These are phyloP conservation scores for Hypericum perforatum DNA, from an alignment of 345 rosid species.

Conservation along the genomic window DNA sequence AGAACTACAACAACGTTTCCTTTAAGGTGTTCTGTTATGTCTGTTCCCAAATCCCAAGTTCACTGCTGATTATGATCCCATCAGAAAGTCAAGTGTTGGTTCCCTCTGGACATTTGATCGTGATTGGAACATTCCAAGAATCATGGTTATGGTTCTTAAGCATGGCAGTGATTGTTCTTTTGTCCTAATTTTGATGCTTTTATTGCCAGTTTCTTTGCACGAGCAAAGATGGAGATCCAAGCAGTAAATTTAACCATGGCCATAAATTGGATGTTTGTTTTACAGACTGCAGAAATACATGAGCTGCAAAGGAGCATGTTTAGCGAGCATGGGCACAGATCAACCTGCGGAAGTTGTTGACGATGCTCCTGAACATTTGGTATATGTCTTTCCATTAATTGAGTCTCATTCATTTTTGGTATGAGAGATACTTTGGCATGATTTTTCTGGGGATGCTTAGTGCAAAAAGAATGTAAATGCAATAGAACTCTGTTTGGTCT, in stretches of 20 bases:
- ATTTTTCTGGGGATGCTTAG: no score
- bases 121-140: not conserved
- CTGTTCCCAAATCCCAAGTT: not conserved
- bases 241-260: no score
- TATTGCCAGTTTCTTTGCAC: no score
- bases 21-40: no score
- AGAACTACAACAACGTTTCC: no score
- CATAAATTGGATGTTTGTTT: constrained; percentile 2
- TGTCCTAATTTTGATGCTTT: no score
- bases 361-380: constrained; percentile 84
- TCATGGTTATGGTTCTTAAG: no score
- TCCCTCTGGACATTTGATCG: not conserved
- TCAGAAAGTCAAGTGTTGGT: not conserved
- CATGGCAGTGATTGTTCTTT: no score
- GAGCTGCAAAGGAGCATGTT: constrained; percentile 81
- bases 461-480: no score
- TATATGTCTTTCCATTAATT: constrained; percentile 19
- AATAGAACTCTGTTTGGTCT: not conserved
- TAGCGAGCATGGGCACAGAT: constrained; percentile 73
- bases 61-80: not conserved
- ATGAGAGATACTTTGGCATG: no score
- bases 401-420: not conserved
- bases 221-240: no score
- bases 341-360: constrained; percentile 93
- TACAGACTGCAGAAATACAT: constrained; percentile 68